Evolutionary conservation across 73 alveolate genomes (phyloP), one percentile per base, ranked within the genome.

Genomic region (Paramecium caudatum): DNA sequence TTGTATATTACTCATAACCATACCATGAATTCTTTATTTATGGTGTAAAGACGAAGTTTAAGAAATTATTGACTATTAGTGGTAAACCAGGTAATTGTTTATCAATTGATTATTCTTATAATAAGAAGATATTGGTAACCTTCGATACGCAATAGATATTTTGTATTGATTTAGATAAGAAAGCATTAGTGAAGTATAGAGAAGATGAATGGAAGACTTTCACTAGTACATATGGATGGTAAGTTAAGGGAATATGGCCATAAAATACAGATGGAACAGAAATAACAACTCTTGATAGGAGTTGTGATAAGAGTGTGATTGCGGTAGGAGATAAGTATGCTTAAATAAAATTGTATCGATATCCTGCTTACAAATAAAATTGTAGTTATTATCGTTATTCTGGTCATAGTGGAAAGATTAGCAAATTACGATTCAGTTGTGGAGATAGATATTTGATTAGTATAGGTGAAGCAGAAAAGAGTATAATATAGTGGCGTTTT

Each of bases 181-280:
- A 47, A 91, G 96, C 96, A 39, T 95, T 98, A 39, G 83, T 96
- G 30, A 88, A 70, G 33, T 90, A 92, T 68, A 91, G 74, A 82
- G 99, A 98, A 69, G 98, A 95, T 46, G 87, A 90, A 32, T 98
- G 99, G 99, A 82, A 50, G 15, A 91, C 96, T 16, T 83, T 91
- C 91, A 91, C 94, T 4, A 93, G 95, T 70, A 85, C 84, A 10
- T 74, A 93, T 45, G 99, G 99, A 33, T 98, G 99, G 99, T 96
- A 98, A 7, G 98, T 97, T 21, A 96, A 96, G 91, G 99, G 99
- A 13, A 97, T 97, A 23, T 98, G 99, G 99, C 99, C 99, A 23
- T 95, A 95, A 6, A 93, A 97, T 83, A 98, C 99, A 15, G 97
- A 96, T 70, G 99, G 99, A 15, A 95, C 98, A 46, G 99, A 98